phyloP scores from a whole-genome alignment of 1,284 basidiomycete species.

The Neonothopanus nambi region DNA sequence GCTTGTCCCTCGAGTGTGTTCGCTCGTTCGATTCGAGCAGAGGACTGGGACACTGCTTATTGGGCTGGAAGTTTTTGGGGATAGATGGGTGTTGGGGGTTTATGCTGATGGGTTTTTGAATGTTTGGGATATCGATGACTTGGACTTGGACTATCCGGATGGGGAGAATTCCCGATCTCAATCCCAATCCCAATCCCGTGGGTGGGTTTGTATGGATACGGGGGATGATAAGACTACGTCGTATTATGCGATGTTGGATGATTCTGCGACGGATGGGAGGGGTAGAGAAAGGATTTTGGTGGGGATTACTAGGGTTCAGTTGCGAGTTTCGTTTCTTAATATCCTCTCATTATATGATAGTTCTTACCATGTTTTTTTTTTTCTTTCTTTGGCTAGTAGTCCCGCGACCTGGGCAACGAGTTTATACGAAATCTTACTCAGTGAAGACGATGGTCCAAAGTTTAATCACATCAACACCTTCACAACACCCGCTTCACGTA shows the following conservation, averaged over 20 bases:
- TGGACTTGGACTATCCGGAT: neutral
- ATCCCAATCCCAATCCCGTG: too few species aligned
- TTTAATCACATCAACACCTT: slow-evolving; percentile 13
- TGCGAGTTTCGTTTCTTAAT: slow-evolving; percentile 2
- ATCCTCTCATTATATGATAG: too few species aligned
- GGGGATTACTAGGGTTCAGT: neutral
- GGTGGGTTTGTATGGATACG: slow-evolving; percentile 1
- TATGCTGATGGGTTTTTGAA: slow-evolving; percentile 37
- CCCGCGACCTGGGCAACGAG: neutral
- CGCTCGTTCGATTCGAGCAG: slow-evolving; percentile 16
- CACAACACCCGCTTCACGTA: slow-evolving; percentile 19
- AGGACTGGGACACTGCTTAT: slow-evolving; percentile 24
- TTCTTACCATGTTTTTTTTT: neutral
- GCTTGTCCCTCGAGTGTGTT: slow-evolving; percentile 21
- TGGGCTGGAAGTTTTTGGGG: slow-evolving; percentile 36
- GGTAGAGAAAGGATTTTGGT: slow-evolving; percentile 2
- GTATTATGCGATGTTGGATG: slow-evolving; percentile 4
- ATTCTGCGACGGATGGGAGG: too few species aligned
- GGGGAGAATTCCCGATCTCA: too few species aligned
- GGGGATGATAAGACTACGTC: slow-evolving; percentile 9
- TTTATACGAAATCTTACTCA: slow-evolving; percentile 4
- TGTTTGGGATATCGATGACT: slow-evolving; percentile 33
- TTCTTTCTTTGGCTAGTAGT: too few species aligned
- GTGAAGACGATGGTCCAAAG: neutral
- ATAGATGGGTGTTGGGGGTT: slow-evolving; percentile 40